phyloP scores from a whole-genome alignment of 2,329 filamentous ascomycete genomes.

The Colletotrichum abscissum region DNA sequence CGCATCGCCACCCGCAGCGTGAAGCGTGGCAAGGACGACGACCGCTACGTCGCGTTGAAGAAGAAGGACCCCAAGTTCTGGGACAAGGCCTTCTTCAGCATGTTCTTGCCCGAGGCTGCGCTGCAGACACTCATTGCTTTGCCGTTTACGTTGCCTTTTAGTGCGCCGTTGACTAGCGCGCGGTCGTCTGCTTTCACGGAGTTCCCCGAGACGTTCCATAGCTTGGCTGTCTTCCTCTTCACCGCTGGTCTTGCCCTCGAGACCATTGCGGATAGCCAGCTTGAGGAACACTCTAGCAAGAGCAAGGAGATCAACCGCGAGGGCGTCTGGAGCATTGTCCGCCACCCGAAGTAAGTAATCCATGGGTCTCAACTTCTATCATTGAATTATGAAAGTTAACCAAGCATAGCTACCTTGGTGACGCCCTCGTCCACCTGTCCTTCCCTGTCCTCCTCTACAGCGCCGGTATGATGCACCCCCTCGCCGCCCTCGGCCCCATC shows the following conservation, averaged over 20 bases:
- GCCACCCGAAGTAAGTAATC: conserved; percentile 69
- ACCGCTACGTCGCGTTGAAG: conserved; percentile 64
- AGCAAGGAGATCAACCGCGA: conserved; percentile 55
- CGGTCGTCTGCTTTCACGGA: conserved; percentile 22
- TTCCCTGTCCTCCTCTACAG: conserved; percentile 68
- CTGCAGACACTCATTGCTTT: conserved; percentile 67
- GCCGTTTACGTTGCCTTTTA: conserved; percentile 67
- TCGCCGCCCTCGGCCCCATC: conserved; percentile 65
- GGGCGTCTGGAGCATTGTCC: conserved; percentile 71
- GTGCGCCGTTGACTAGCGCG: conserved; percentile 44
- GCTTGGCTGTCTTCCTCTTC: conserved; percentile 65
- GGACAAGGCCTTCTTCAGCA: conserved; percentile 64
- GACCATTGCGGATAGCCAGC: conserved; percentile 66
- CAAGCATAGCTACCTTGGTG: conserved; percentile 64
- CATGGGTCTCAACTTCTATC: not conserved
- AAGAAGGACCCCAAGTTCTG: conserved; percentile 61
- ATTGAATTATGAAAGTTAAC: not conserved
- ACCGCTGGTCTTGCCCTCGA: conserved; percentile 67
- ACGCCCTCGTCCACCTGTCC: conserved; percentile 67
- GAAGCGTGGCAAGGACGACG: conserved; percentile 64
- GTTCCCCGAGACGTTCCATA: conserved; percentile 43
- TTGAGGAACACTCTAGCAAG: conserved; percentile 55
- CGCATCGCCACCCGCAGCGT: conserved; percentile 61
- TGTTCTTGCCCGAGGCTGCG: conserved; percentile 68
- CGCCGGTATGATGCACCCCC: conserved; percentile 63